A percentile compares a stretch with the other conserved stretches of the same genome.
phyloP scores from a whole-genome alignment of 306 rosid species.

The Pterocarpus macrocarpus region DNA sequence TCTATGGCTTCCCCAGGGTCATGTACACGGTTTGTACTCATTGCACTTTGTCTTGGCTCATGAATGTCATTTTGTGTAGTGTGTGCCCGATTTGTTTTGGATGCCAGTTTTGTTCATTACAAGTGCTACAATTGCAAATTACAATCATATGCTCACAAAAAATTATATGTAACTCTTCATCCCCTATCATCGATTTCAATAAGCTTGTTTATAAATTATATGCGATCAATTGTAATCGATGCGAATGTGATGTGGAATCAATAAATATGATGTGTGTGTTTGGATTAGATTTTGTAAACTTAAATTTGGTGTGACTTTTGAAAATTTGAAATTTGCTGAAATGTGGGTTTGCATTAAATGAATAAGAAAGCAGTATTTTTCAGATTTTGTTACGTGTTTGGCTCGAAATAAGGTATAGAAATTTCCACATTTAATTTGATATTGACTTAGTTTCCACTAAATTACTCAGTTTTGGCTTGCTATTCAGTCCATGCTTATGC shows the following conservation, averaged over 20 bases:
- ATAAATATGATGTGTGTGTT: neutral
- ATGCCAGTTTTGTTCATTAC: neutral
- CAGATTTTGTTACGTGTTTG: no score
- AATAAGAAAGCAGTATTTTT: no score
- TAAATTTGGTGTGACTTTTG: neutral
- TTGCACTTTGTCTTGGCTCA: neutral
- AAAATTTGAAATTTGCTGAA: neutral
- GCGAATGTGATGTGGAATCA: neutral
- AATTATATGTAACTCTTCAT: neutral
- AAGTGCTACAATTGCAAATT: neutral
- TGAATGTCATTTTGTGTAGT: no score
- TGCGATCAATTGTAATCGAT: no score
- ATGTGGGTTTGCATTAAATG: neutral
- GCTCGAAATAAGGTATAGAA: no score
- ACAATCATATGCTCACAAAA: neutral
- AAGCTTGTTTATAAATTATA: neutral
- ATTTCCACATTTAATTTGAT: no score
- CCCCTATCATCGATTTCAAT: neutral
- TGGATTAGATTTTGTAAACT: neutral
- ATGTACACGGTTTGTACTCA: conserved; percentile 65
- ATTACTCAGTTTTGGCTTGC: neutral
- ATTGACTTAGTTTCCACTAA: neutral
- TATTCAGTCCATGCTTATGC: neutral
- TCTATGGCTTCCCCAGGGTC: conserved; percentile 67
- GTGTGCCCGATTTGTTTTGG: no score